Conservation (phyloP, 1,284 basidiomycete genomes). For the Austroboletus rostrupii region DNA sequence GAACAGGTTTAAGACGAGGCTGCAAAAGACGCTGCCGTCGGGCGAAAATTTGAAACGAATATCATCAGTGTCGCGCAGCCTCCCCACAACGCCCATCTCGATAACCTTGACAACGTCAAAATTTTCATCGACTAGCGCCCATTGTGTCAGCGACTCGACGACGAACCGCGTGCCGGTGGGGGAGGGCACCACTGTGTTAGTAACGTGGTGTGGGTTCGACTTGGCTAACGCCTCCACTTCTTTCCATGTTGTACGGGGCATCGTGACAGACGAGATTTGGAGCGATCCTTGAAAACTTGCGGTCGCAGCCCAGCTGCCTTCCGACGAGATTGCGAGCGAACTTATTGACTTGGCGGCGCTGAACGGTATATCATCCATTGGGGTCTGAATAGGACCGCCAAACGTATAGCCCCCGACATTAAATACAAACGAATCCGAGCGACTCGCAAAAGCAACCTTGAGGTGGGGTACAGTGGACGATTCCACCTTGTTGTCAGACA, state of each 20-base stretch:
- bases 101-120: slow-evolving; percentile 10
- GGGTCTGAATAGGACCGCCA: neutral
- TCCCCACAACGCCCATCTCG: slow-evolving; percentile 5
- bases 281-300: slow-evolving; percentile 7
- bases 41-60: slow-evolving; percentile 15
- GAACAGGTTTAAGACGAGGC: neutral
- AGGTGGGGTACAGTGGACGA: neutral
- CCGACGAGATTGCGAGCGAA: slow-evolving; percentile 12
- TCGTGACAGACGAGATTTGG: slow-evolving; percentile 13
- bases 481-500: neutral
- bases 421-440: slow-evolving; percentile 9
- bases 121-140: slow-evolving; percentile 13
- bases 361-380: neutral
- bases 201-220: neutral
- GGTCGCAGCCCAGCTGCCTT: slow-evolving; percentile 16
- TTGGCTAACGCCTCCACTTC: neutral
- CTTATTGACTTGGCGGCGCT: neutral
- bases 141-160: neutral
- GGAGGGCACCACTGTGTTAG: neutral
- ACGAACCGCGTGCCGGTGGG: slow-evolving; percentile 15
- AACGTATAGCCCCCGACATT: neutral
- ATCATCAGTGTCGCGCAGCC: neutral
- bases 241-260: slow-evolving; percentile 7
- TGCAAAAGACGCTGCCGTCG: slow-evolving; percentile 10
- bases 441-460: slow-evolving; percentile 1